A percentile compares a stretch with the other conserved stretches of the same genome.
phyloP scores from a whole-genome alignment of 2,329 filamentous ascomycete species.

The Lithohypha guttulata region DNA sequence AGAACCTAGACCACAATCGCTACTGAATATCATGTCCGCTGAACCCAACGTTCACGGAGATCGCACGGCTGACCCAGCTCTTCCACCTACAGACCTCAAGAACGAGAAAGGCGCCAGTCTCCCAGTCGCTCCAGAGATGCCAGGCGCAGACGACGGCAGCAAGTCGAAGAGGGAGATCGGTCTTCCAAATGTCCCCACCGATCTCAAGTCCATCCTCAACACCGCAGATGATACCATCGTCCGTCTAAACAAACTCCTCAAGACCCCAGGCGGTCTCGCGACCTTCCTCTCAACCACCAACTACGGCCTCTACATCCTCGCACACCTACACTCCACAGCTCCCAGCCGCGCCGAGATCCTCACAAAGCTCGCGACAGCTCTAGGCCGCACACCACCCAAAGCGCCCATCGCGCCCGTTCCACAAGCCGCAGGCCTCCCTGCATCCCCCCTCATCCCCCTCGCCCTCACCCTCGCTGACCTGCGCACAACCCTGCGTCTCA shows the following conservation, averaged over 20 bases:
- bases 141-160: conserved; percentile 42
- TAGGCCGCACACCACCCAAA: conserved; percentile 17
- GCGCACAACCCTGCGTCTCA: conserved; percentile 46
- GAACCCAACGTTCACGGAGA: neutral
- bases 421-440: conserved; percentile 42
- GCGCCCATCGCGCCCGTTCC: conserved; percentile 28
- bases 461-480: conserved; percentile 43
- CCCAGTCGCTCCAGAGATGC: conserved; percentile 5
- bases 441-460: conserved; percentile 34
- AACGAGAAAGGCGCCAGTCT: neutral
- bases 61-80: conserved; percentile 2
- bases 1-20: too few species aligned
- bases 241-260: conserved; percentile 43
- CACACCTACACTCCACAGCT: conserved; percentile 41
- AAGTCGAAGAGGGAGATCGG: conserved; percentile 97
- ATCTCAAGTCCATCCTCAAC: conserved; percentile 1
- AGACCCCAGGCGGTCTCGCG: conserved; percentile 59
- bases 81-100: conserved; percentile 2
- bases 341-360: conserved; percentile 28
- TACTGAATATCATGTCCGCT: conserved; percentile 4
- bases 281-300: conserved; percentile 56
- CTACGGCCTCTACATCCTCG: conserved; percentile 54
- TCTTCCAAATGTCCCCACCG: conserved; percentile 42
- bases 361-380: conserved; percentile 14
- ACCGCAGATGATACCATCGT: conserved; percentile 3